Evolutionary conservation across 345 rosid species (phyloP), one percentile per base, ranked within the genome.

Genomic region (Leavenworthia alabamica): DNA sequence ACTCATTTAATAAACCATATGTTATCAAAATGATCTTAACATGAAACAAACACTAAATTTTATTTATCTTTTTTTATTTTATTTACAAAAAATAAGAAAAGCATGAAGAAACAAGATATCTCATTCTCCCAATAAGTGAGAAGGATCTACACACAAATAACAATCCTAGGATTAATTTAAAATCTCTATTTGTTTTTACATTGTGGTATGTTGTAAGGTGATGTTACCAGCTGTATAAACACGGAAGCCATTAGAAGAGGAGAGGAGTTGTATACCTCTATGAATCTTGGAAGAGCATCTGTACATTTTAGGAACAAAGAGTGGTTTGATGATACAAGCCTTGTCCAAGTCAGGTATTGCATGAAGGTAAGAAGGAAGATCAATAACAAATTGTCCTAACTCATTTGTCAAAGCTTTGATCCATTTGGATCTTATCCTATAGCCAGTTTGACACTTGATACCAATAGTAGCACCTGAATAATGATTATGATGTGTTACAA

Each of bases 341-440:
- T 71, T 71, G 36, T 62, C 55, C 7, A 71, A 28, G 55, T 71
- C 60, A 56, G 71, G 61, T 49, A 71, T 71, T 28, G 71, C 71
- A 16, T 71, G 75, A 11, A 71, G 71, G 20, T 56, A 32, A 32
- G 75, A 71, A 56, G 75, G 75, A 50, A 71, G 75, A 49, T 71
- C 75, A 3, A 71, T 49, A 9, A 12, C 59, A 13, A 71, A 33
- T 39, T 71, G 59, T 12, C 75, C 75, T 35, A 24, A 33, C 61
- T 64, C 66, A 64, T 71, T 48, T n/a, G 75, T 71, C 16, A 71
- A 56, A 43, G 55, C 65, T 44, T 64, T 64, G 48, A 64, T 57
- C 75, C 70, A 65, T 41, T 62, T 41, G 0, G 70, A 47, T 39
- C 71, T 56, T 4, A 6, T 50, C 26, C 13, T 64, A 13, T 11